These are phyloP conservation scores for Glomus cerebriforme DNA, from an alignment of 192 early-diverging fungal genomes.

Conservation along the genomic window DNA sequence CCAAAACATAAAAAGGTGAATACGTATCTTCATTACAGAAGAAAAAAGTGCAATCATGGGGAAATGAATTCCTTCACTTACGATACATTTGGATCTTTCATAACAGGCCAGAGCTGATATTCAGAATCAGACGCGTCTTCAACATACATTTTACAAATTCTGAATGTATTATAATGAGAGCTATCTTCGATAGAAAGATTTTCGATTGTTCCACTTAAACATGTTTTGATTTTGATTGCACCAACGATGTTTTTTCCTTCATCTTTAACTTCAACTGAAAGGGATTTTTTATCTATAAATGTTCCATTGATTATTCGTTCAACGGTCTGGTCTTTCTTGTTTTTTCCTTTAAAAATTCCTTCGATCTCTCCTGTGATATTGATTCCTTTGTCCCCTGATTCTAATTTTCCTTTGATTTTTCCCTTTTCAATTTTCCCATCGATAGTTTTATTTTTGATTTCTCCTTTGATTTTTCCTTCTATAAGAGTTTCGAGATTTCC, in stretches of 20 bases:
- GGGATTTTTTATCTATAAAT: no score
- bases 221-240: no score
- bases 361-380: background rate
- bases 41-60: background rate
- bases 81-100: background rate
- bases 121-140: background rate
- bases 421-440: conserved; percentile 1
- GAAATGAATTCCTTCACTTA: background rate
- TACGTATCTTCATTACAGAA: background rate
- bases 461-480: conserved; percentile 2
- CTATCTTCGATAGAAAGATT: background rate
- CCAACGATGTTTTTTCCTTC: no score
- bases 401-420: conserved; percentile 16
- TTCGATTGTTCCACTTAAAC: no score
- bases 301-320: no score
- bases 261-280: no score
- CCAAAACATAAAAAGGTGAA: no score
- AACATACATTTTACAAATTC: background rate
- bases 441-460: background rate
- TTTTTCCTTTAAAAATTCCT: background rate
- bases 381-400: no score
- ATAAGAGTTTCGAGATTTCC: background rate
- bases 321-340: no score
- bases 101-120: conserved; percentile 23
- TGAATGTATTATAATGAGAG: conserved; percentile 15